Evolutionary conservation across 164 flowering plant species (phyloP), one percentile per base, ranked within the genome.

Genomic region (Litsea cubeba): DNA sequence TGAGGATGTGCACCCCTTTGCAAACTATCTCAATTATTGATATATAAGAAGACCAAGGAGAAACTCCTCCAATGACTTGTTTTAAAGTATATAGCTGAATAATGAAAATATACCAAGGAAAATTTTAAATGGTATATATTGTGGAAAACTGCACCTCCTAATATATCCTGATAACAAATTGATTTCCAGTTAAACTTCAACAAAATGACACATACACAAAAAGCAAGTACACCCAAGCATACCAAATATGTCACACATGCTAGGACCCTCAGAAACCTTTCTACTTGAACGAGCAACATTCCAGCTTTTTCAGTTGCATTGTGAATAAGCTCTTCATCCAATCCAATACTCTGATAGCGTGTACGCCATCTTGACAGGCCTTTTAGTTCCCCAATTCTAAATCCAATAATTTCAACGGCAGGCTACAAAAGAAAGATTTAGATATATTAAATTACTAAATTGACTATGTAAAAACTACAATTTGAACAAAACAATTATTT

Each of bases 311-410:
- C 98, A 71, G 92, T 86, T 25, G 94, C 93, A 84, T 78, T 73
- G 74, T 86, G 72, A 1, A 87, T 84, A 65, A 93, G 91, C 50
- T 73, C 87, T 81, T 92, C 98, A 86, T 93, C 94, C 81, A 95
- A 78, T 24, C 99, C 99, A 81, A 93, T 86, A 76, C 84, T 85
- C 57, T 81, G 83, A 83, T 71, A 95, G 64, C 97, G 93, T 72
- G 95, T 87, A 71, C 89, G 94, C 98, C 98, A 95, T 80, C 88
- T 91, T 66, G 98, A 93, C 81, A 95, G 91, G 63, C 95, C 99
- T 82, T 91, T 85, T 20, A 95, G 84, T 83, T 93, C 99, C 70
- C 99, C 99, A 81, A 92, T 83, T 85, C 97, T 83, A 80, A 95
- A 95, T 71, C 84, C 97, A 82, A 95, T 88, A 50, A 93, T 85